Base-by-base conservation (phyloP, 495 filamentous ascomycete species). In the Trichocladium uniseriatum region DNA sequence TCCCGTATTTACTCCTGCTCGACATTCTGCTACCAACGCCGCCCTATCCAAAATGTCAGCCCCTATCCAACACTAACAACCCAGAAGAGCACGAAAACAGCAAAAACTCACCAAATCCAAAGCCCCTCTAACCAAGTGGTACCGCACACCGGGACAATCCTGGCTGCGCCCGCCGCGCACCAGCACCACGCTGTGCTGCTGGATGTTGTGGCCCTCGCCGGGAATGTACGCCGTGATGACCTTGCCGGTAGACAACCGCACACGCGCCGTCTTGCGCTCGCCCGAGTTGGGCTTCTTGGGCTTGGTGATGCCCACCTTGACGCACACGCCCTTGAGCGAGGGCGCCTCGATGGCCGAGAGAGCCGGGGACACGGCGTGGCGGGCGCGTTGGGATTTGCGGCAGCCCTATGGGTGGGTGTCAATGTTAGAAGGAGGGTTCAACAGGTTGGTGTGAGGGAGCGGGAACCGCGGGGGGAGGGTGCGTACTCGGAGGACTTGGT, bases 221-320 rank as follows among this genome's bases (percentile, higher is more conserved):
- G 88, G 87, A 59, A 98, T 98, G 75, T 94, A 95, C 48, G 81
- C 82, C 47, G 84, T 94, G 52, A 98, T 75, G 47, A 89, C 75
- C 63, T 82, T 86, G 55, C 92, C 94, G 58, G 78, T 88, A 55
- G 87, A 92, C 67, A 98, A 72, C 51, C 89, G 69, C 14, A 98
- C 82, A 65, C 89, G 83, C 1, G 89, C 89, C 20, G 83, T 86
- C 74, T 98, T 98, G 38, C 92, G 70, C 70, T 95, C 87, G 27
- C 86, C 94, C 15, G 92, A 98, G 65, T 98, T 98, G 38, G 92
- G 92, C 70, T 98, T 98, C 81, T 98, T 97, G 19, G 92, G 92
- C 62, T 89, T 90, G 59, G 86, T 89, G 56, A 88, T 83, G 61
- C 82, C 83, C 49, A 95, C 94, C 63, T 89, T 88, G 48, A 97